Percentiles rank a stretch among this genome's conserved stretches.
phyloP scores from a whole-genome alignment of 257 asterid species.

The Solanum clarkiae region DNA sequence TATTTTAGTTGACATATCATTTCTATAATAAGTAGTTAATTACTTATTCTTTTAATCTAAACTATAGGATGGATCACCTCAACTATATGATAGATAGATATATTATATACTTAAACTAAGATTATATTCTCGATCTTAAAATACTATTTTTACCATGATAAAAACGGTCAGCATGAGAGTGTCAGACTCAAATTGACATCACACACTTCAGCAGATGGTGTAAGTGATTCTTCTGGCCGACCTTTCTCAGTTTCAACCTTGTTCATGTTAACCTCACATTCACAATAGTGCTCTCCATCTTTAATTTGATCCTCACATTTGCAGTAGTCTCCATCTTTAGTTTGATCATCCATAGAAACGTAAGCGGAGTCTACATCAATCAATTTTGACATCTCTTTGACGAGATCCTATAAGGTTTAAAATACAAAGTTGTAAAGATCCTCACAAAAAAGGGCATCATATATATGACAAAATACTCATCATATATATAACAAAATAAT shows the following conservation, averaged over 20 bases:
- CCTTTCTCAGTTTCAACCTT: neutral
- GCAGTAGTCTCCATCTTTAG: neutral
- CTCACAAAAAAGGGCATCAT: neutral
- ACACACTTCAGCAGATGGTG: neutral
- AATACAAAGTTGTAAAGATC: neutral
- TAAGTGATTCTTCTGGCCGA: neutral
- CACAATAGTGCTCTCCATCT: neutral
- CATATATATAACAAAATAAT: too few relatives aligned
- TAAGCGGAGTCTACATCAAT: neutral
- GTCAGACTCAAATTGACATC: neutral
- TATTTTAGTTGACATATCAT: neutral
- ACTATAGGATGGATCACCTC: neutral
- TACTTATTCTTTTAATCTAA: neutral
- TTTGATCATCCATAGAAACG: neutral
- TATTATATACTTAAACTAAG: neutral
- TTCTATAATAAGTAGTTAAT: neutral
- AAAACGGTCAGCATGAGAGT: neutral
- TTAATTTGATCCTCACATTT: neutral
- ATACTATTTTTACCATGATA: neutral
- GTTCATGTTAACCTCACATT: neutral
- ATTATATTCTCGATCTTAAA: neutral
- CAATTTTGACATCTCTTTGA: neutral
- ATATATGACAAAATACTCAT: too few relatives aligned
- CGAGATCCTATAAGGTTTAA: neutral
- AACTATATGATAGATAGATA: neutral